Conservation (phyloP, 768 basidiomycete species). For the Coprinopsis marcescibilis region DNA sequence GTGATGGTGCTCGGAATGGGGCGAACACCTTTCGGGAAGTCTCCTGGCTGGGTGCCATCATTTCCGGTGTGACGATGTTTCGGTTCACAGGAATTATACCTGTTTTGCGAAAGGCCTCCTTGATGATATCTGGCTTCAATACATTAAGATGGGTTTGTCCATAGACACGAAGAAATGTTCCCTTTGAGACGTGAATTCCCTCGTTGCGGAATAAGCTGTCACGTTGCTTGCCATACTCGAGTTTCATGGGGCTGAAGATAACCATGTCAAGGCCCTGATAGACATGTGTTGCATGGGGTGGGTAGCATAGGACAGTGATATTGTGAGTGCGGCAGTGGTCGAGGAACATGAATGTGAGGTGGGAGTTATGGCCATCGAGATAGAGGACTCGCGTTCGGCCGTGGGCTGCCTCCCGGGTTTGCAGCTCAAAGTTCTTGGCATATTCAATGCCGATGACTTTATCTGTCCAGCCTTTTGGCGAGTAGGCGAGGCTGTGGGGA, state of each 20-base stretch:
- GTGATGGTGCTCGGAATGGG: too few species aligned
- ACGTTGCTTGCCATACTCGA: not conserved
- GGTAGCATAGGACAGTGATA: slow-evolving; percentile 35
- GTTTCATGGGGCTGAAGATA: slow-evolving; percentile 5
- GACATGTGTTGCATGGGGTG: slow-evolving; percentile 34
- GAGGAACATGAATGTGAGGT: slow-evolving; percentile 24
- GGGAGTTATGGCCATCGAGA: slow-evolving; percentile 35
- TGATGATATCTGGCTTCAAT: too few species aligned
- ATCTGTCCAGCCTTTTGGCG: slow-evolving; percentile 29
- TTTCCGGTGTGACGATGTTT: too few species aligned
- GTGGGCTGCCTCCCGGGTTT: slow-evolving; percentile 21
- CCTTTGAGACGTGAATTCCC: not conserved
- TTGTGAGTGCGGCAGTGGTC: slow-evolving; percentile 20
- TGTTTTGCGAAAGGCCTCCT: too few species aligned
- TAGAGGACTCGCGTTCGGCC: slow-evolving; percentile 24
- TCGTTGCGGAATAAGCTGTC: not conserved
- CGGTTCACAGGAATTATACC: too few species aligned
- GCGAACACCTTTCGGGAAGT: too few species aligned
- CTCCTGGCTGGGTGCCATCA: too few species aligned
- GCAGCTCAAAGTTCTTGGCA: slow-evolving; percentile 28
- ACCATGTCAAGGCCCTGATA: slow-evolving; percentile 34
- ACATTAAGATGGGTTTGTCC: not conserved
- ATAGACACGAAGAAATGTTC: not conserved
- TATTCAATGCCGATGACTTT: slow-evolving; percentile 30
- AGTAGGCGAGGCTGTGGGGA: slow-evolving; percentile 18